Base-by-base conservation (phyloP, 2,329 filamentous ascomycete genomes). In the Fusarium papillatum region DNA sequence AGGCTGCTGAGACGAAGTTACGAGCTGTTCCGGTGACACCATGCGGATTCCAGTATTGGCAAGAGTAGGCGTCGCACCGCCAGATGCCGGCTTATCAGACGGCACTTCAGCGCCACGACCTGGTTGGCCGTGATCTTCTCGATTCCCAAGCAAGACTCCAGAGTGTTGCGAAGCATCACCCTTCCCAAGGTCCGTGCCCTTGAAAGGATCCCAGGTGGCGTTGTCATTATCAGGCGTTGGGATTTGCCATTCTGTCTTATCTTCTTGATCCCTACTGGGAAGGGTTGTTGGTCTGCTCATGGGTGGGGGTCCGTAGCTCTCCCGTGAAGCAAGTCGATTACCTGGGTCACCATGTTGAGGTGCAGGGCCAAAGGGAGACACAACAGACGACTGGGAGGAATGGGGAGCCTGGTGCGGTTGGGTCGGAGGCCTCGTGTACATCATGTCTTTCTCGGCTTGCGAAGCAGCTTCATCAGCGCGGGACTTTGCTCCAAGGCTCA, bases 401-500 rank as follows among this genome's bases (percentile, higher is more conserved):
- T 65, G 61, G 39, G 76, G 70, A 68, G 76, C 73, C 69, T 76
- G 76, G 48, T 75, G 68, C 16, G 69, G 76, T 39, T 76, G 71
- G 24, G 73, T 73, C 68, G 71, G 71, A 62, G 70, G 69, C 39
- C 71, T 75, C 53, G 69, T 62, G 53, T 53, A 66, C 64, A 71
- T 73, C 64, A 76, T 71, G 59, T 78, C 74, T 71, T 71, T 73
- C 62, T 72, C 74, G 66, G 73, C 55, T 63, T 74, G 80, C 72
- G 78, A 48, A 66, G 71, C 71, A 48, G 70, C 53, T 63, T 73
- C 76, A 64, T 78, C 79, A 59, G 74, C 74, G 69, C 77, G 79
- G 66, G 84, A 81, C 74, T 81, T 83, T 62, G 80, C 68, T 73
- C 84, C 79, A 75, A 85, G 75, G 70, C 81, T 80, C 79, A 87